Conservation (phyloP, 2,329 filamentous ascomycete genomes). For the Xylaria sp. region DNA sequence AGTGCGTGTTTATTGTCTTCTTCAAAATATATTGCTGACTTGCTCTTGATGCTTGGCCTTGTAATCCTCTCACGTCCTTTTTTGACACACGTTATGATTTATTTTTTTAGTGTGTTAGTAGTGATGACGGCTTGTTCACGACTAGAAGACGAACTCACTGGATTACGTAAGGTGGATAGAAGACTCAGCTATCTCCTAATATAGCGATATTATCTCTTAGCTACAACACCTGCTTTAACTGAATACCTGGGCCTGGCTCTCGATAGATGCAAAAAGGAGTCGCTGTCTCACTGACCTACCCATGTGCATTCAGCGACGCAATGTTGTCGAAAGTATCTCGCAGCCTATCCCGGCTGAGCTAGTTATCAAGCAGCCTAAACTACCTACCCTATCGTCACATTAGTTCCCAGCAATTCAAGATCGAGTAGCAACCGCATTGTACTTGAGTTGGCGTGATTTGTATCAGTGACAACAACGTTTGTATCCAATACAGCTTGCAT, state of each 20-base stretch:
- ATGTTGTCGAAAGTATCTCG: slow-evolving; percentile 24
- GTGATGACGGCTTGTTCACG: no score
- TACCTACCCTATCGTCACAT: slow-evolving; percentile 11
- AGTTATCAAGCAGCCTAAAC: slow-evolving; percentile 19
- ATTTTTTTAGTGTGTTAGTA: no score
- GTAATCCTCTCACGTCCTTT: background rate
- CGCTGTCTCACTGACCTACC: background rate
- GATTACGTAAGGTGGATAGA: slow-evolving; percentile 2
- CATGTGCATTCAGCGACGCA: slow-evolving; percentile 19
- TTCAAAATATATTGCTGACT: background rate
- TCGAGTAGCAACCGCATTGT: slow-evolving; percentile 1
- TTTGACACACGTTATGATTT: background rate
- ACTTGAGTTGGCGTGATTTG: slow-evolving; percentile 11
- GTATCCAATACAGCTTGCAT: slow-evolving; percentile 11
- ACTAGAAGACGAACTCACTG: no score
- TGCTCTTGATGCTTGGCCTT: background rate
- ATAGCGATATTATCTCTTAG: slow-evolving; percentile 4
- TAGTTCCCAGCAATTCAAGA: slow-evolving; percentile 14
- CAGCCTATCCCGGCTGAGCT: slow-evolving; percentile 32
- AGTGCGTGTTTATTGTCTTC: background rate
- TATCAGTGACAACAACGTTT: slow-evolving; percentile 12
- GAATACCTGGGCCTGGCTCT: background rate
- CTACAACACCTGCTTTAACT: background rate
- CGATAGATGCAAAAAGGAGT: slow-evolving; percentile 29
- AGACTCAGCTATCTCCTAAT: background rate